Conservation (phyloP, 2,329 filamentous ascomycete species). For the Fusarium clavum region DNA sequence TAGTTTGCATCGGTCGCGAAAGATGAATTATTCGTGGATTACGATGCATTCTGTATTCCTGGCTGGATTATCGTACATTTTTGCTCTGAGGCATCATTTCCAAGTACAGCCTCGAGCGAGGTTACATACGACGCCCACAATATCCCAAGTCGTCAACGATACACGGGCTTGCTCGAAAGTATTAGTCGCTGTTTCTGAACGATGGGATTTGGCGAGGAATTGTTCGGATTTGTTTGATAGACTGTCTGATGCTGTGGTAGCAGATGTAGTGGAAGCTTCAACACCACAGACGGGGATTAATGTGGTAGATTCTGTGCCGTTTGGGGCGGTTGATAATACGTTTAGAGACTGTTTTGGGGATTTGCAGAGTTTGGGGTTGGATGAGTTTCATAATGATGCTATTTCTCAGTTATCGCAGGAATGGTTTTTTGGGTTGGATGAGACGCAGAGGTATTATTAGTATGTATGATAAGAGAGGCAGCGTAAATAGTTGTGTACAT, state of each 20-base stretch:
- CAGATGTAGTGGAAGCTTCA: slow-evolving; percentile 51
- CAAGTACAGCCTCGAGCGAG: slow-evolving; percentile 41
- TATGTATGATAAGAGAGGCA: not conserved
- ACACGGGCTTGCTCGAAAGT: slow-evolving; percentile 59
- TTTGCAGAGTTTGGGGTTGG: slow-evolving; percentile 38
- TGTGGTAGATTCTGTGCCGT: slow-evolving; percentile 16
- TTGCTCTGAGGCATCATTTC: slow-evolving; percentile 56
- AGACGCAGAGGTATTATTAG: slow-evolving; percentile 31
- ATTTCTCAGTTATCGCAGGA: slow-evolving; percentile 43
- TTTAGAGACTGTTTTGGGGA: slow-evolving; percentile 54
- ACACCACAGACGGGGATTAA: not conserved
- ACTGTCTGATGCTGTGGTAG: slow-evolving; percentile 56
- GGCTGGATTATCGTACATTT: slow-evolving; percentile 58
- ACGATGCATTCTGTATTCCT: slow-evolving; percentile 62
- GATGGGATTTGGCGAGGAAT: slow-evolving; percentile 55
- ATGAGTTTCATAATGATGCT: slow-evolving; percentile 44
- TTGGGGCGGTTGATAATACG: slow-evolving; percentile 50
- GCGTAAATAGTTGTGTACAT: no score
- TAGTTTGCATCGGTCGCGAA: slow-evolving; percentile 56
- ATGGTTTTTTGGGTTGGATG: slow-evolving; percentile 40
- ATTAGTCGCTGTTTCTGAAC: slow-evolving; percentile 57
- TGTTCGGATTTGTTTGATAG: slow-evolving; percentile 58
- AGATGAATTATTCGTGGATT: slow-evolving; percentile 63
- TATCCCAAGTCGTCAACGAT: slow-evolving; percentile 57
- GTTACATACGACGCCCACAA: slow-evolving; percentile 51